Evolutionary conservation across 768 basidiomycete genomes (phyloP).

Genomic region (Mycena olivaceomarginata): DNA sequence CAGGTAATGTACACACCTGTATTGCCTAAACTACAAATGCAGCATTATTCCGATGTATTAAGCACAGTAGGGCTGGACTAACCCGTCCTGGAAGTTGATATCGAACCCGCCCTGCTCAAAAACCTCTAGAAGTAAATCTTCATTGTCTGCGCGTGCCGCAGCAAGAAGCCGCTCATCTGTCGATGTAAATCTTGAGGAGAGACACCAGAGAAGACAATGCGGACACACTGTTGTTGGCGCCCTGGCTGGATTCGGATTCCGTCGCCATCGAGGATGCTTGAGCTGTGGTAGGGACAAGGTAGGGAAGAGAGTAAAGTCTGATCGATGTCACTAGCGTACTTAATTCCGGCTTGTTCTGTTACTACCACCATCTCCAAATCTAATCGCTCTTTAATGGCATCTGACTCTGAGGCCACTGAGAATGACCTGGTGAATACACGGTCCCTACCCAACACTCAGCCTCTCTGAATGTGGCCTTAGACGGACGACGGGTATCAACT

Average conservation of each 20-base stretch:
- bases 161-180: conserved; percentile 84
- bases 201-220: neutral
- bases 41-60: conserved; percentile 48
- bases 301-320: conserved; percentile 4
- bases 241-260: conserved; percentile 40
- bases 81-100: conserved; percentile 90
- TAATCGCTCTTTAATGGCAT: conserved; percentile 12
- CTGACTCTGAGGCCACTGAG: conserved; percentile 10
- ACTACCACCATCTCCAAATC: conserved; percentile 28
- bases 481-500: conserved; percentile 56
- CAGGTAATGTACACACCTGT: conserved; percentile 70
- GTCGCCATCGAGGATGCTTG: conserved; percentile 36
- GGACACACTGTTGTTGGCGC: conserved; percentile 57
- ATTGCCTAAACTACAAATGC: conserved; percentile 76
- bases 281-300: conserved; percentile 39
- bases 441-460: conserved; percentile 31
- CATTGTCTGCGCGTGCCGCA: conserved; percentile 85
- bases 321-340: neutral
- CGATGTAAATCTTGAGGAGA: conserved; percentile 18
- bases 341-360: conserved; percentile 27
- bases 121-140: conserved; percentile 78
- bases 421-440: conserved; percentile 42
- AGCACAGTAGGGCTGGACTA: conserved; percentile 53
- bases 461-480: conserved; percentile 44
- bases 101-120: conserved; percentile 76